Evolutionary conservation across 192 early-diverging fungal species (phyloP).

Genomic region (Piromyces sp.): DNA sequence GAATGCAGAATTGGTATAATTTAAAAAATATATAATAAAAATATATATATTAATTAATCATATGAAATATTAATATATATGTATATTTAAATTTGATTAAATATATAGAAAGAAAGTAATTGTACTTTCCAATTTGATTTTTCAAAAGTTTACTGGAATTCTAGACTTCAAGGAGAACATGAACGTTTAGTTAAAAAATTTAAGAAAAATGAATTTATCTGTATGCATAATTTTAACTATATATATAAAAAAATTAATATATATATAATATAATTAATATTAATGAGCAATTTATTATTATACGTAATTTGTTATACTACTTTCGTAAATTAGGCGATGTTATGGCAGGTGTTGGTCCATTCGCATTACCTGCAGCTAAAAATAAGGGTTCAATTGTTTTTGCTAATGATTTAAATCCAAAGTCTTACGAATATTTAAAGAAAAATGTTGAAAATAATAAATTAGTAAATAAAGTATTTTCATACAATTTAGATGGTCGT

Average conservation of each 20-base stretch:
- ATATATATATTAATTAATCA: no score
- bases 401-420: conserved; percentile 95
- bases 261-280: no score
- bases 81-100: neutral
- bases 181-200: conserved; percentile 73
- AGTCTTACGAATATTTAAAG: conserved; percentile 56
- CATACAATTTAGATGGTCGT: neutral
- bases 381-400: conserved; percentile 61
- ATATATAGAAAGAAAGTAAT: conserved; percentile 59
- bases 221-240: conserved; percentile 12
- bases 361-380: conserved; percentile 18
- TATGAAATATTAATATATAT: neutral
- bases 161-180: conserved; percentile 85
- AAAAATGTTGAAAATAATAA: conserved; percentile 79
- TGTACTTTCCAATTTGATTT: conserved; percentile 89
- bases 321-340: neutral
- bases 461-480: conserved; percentile 18
- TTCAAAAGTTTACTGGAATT: conserved; percentile 98
- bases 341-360: neutral
- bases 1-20: conserved; percentile 60
- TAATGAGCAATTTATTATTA: no score
- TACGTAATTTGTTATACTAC: no score
- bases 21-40: conserved; percentile 4
- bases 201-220: conserved; percentile 47
- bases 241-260: no score